phyloP scores from a whole-genome alignment of 495 filamentous ascomycete species.

The Hypoxylon rickii region DNA sequence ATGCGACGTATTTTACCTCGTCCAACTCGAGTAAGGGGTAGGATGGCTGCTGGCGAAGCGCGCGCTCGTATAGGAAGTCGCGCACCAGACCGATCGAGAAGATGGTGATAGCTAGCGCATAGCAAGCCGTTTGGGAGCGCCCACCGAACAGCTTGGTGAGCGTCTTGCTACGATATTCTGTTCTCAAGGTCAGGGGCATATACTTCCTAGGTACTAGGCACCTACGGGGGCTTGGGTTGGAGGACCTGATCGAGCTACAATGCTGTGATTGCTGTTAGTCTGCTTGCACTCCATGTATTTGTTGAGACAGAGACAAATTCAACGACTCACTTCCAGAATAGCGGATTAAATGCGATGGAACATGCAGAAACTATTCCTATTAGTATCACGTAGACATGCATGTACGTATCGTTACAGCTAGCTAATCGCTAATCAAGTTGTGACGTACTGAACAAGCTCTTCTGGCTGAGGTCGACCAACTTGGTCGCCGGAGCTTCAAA shows the following conservation, averaged over 20 bases:
- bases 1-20: conserved; percentile 61
- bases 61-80: conserved; percentile 75
- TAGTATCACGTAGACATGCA: conserved; percentile 13
- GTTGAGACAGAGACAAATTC: neutral
- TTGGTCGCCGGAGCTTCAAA: conserved; percentile 39
- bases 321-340: conserved; percentile 76
- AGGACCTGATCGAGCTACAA: conserved; percentile 69
- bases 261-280: conserved; percentile 47
- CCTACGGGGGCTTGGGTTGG: conserved; percentile 1
- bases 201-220: neutral
- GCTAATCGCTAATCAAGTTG: no score
- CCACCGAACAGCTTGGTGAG: conserved; percentile 86
- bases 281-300: conserved; percentile 1
- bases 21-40: conserved; percentile 62
- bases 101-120: conserved; percentile 83
- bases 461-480: conserved; percentile 67
- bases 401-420: no score
- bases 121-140: conserved; percentile 82
- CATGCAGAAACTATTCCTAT: conserved; percentile 62
- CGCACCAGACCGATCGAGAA: conserved; percentile 89
- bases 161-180: conserved; percentile 89
- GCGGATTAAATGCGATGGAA: conserved; percentile 75
- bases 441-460: conserved; percentile 63
- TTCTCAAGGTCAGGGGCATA: neutral
- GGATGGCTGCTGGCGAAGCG: conserved; percentile 77